Percentiles rank a stretch among this genome's conserved stretches.
Evolutionary conservation across 2,329 filamentous ascomycete genomes (phyloP).

Genomic region (Penicillium paneum): DNA sequence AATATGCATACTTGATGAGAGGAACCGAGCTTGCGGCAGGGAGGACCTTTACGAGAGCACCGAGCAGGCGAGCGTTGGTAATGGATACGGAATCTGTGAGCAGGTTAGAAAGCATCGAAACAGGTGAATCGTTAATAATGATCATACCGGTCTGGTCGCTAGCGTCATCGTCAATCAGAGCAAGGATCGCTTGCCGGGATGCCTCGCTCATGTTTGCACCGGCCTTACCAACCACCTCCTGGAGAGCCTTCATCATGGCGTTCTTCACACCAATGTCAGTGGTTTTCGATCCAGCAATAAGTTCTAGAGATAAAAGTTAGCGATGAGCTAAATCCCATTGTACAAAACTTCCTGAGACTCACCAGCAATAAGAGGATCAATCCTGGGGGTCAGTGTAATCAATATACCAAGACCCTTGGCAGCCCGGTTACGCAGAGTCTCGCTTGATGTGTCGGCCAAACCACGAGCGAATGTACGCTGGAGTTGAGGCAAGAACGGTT

Average conservation of each 20-base stretch:
- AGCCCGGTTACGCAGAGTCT: conserved; percentile 78
- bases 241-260: conserved; percentile 95
- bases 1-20: conserved; percentile 53
- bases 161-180: conserved; percentile 79
- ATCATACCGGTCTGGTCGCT: conserved; percentile 65
- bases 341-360: conserved; percentile 13
- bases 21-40: conserved; percentile 64
- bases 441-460: conserved; percentile 87
- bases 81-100: conserved; percentile 66
- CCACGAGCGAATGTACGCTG: conserved; percentile 97
- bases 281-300: conserved; percentile 94
- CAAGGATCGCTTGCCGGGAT: conserved; percentile 79
- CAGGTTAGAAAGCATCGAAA: conserved; percentile 22
- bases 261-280: conserved; percentile 80
- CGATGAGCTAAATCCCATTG: background rate
- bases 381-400: conserved; percentile 90
- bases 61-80: conserved; percentile 85
- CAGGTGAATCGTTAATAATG: background rate
- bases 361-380: conserved; percentile 81
- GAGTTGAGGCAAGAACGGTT: conserved; percentile 93
- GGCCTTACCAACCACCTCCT: conserved; percentile 93
- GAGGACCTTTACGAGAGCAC: conserved; percentile 83
- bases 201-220: conserved; percentile 91
- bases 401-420: conserved; percentile 92
- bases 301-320: conserved; percentile 54